Conservation (phyloP, 1,284 basidiomycete genomes). For the Ustilago esculenta region DNA sequence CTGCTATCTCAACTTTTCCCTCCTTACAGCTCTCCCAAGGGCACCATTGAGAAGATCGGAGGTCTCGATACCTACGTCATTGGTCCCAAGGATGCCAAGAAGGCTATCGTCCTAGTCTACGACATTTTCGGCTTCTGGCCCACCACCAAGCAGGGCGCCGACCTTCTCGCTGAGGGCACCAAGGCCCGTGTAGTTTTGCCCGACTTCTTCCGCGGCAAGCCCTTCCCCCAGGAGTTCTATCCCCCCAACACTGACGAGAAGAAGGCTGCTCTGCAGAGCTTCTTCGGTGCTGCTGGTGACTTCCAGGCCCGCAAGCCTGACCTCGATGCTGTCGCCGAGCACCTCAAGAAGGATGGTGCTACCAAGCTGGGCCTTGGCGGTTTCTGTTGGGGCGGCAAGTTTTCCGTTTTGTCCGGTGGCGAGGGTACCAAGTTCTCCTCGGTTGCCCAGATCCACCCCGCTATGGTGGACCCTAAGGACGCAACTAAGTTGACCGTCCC, state of each 20-base stretch:
- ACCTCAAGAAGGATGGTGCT: conserved; percentile 70
- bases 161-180: conserved; percentile 71
- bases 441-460: conserved; percentile 56
- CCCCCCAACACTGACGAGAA: conserved; percentile 71
- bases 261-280: conserved; percentile 70
- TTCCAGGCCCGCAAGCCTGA: conserved; percentile 71
- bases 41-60: conserved; percentile 60
- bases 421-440: conserved; percentile 50
- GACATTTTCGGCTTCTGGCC: conserved; percentile 75
- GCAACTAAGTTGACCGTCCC: conserved; percentile 72
- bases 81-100: conserved; percentile 69
- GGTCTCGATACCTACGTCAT: conserved; percentile 54
- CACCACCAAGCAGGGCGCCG: conserved; percentile 70
- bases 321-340: conserved; percentile 70
- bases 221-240: conserved; percentile 72
- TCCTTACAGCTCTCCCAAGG: conserved; percentile 68
- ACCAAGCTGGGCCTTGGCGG: conserved; percentile 70
- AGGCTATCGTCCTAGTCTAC: conserved; percentile 73
- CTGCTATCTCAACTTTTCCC: not conserved
- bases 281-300: conserved; percentile 45
- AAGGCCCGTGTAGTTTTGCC: conserved; percentile 73
- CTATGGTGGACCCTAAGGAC: conserved; percentile 73
- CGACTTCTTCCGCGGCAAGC: conserved; percentile 73
- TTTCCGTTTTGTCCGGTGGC: conserved; percentile 42
- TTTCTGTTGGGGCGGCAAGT: conserved; percentile 69